Evolutionary conservation across 2,329 filamentous ascomycete species (phyloP), one percentile per base, ranked within the genome.

Genomic region (Cytospora mali): DNA sequence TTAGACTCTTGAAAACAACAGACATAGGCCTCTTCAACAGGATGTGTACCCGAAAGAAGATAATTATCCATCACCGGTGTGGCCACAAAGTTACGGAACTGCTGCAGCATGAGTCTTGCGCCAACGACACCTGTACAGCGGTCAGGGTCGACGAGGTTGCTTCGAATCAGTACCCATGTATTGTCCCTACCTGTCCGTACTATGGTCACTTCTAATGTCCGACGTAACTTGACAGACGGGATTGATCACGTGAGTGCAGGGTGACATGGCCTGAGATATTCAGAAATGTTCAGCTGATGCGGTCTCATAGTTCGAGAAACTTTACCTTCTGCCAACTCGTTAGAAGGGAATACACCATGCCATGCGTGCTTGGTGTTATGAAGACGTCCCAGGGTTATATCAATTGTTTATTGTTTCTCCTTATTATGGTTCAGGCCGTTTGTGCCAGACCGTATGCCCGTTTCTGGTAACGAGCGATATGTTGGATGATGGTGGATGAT

Each of bases 41-140:
- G 1, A 60, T 73, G 71, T 73, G 72, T 56, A 56, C 58, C 42
- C 69, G 68, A 33, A 48, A 52, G 4, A 73, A 71, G 60, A 65
- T 73, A 55, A 73, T 72, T 55, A 70, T 71, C 60, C 71, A 74
- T 66, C 71, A 74, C 64, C 67, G 68, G 21, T 75, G 72, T 57
- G 70, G 70, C 29, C 73, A 75, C 64, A 64, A 63, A n/a, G 72
- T 74, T 63, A 72, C 71, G 4, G 67, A 72, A 54, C 66, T 71
- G 18, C 28, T 69, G 11, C 35, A 54, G 27, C 27, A 51, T 10
- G 71, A 73, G 55, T 31, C 53, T 3, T 74, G 73, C 62, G 70
- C 67, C 18, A 56, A 69, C 50, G 68, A 71, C 59, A 69, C 70
- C 60, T 73, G 72, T 66, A 66, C 61, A 51, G 55, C 49, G 14